Percentiles rank a stretch among this genome's conserved stretches.
Conservation (phyloP, 2,329 filamentous ascomycete genomes). For the Corinectria fuckeliana region DNA sequence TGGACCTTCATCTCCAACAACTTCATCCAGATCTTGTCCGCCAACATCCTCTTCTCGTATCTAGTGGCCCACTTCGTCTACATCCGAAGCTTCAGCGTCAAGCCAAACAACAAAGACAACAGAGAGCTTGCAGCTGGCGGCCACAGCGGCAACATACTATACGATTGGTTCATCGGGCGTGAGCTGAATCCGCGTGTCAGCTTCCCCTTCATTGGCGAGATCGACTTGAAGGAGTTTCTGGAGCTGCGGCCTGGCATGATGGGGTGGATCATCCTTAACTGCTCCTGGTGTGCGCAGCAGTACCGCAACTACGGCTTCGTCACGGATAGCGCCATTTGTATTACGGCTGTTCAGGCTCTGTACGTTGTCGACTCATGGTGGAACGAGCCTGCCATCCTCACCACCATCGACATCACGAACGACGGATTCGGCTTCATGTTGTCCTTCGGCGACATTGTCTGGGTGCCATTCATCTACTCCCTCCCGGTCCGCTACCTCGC, state of each 20-base stretch:
- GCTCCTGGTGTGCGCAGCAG: constrained; percentile 85
- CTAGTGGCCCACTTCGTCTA: constrained; percentile 80
- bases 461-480: constrained; percentile 91
- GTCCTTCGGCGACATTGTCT: constrained; percentile 88
- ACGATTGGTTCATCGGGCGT: constrained; percentile 96
- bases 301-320: constrained; percentile 84
- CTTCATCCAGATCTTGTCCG: constrained; percentile 83
- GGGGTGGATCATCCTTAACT: constrained; percentile 86
- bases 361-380: constrained; percentile 86
- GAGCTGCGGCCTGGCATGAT: constrained; percentile 92
- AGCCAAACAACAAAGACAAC: constrained; percentile 71
- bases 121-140: constrained; percentile 85
- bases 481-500: constrained; percentile 85
- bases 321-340: constrained; percentile 84
- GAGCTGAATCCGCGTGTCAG: constrained; percentile 89
- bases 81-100: constrained; percentile 80
- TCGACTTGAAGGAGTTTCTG: constrained; percentile 90
- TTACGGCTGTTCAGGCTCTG: constrained; percentile 77
- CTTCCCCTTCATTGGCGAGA: constrained; percentile 79
- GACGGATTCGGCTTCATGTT: constrained; percentile 98
- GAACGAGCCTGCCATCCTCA: constrained; percentile 88
- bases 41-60: constrained; percentile 80
- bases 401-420: constrained; percentile 91
- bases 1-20: constrained; percentile 96
- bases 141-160: constrained; percentile 81